phyloP scores from a whole-genome alignment of 257 asterid species.

The Cynanchum wilfordii region DNA sequence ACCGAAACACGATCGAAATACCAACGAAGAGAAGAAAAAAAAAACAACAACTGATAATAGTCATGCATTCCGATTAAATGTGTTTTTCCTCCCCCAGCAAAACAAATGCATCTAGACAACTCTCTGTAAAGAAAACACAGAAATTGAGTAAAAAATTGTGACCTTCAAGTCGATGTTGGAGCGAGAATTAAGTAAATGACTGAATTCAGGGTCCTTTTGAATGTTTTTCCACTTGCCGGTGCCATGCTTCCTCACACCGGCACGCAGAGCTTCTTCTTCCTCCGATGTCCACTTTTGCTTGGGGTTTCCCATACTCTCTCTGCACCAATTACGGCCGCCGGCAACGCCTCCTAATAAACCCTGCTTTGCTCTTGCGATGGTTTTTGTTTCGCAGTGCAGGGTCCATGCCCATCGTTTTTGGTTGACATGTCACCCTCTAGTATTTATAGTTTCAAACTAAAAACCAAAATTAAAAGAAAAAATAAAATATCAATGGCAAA shows the following conservation, averaged over 20 bases:
- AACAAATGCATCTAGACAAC: background rate
- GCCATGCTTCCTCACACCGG: slow-evolving; percentile 35
- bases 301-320: slow-evolving; percentile 26
- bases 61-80: background rate
- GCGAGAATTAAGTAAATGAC: slow-evolving; percentile 31
- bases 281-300: slow-evolving; percentile 43
- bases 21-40: too few relatives aligned
- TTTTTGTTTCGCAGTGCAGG: background rate
- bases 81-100: background rate
- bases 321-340: background rate
- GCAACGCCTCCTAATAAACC: background rate
- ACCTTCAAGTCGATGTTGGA: slow-evolving; percentile 43
- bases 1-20: background rate
- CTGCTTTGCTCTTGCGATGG: background rate
- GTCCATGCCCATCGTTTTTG: background rate
- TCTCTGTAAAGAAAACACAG: background rate
- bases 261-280: slow-evolving; percentile 39
- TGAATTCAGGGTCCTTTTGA: slow-evolving; percentile 32
- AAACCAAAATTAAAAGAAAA: background rate
- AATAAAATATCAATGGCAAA: too few relatives aligned
- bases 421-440: background rate
- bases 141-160: background rate
- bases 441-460: background rate
- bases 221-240: slow-evolving; percentile 37
- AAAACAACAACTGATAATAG: too few relatives aligned